These are phyloP conservation scores for Cucumis cinereus DNA, from an alignment of 306 rosid genomes.

Conservation along the genomic window DNA sequence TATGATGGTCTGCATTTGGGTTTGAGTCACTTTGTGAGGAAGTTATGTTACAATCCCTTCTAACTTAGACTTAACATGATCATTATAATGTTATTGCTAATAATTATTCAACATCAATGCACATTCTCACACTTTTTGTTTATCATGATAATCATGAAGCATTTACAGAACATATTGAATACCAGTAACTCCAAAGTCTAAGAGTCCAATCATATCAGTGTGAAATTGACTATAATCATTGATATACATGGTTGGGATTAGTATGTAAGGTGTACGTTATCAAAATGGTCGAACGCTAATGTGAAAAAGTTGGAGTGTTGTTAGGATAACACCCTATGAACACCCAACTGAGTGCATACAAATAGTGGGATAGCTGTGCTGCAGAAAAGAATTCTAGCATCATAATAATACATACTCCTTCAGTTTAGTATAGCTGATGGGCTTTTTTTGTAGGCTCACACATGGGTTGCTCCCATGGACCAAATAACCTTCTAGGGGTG, in stretches of 20 bases:
- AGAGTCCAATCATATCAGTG: background rate
- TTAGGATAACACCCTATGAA: background rate
- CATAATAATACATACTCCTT: background rate
- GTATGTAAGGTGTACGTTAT: background rate
- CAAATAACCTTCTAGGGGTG: background rate
- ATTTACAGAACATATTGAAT: background rate
- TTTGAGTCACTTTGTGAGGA: background rate
- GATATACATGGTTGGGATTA: too few species aligned
- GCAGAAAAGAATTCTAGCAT: too few species aligned
- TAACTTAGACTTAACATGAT: background rate
- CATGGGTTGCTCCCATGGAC: background rate
- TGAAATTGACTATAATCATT: background rate
- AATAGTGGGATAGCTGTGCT: too few species aligned
- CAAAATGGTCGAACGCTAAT: too few species aligned
- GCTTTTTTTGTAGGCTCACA: background rate
- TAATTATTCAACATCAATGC: background rate
- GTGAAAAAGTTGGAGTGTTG: too few species aligned
- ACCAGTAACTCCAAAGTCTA: background rate
- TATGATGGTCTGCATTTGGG: background rate
- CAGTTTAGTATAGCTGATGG: too few species aligned
- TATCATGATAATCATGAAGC: background rate
- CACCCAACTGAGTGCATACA: background rate
- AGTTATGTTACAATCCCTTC: background rate
- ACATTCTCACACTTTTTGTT: background rate
- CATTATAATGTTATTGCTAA: background rate